These are phyloP conservation scores for Fraxinus velutina DNA, from an alignment of 305 asterid species.

Conservation along the genomic window DNA sequence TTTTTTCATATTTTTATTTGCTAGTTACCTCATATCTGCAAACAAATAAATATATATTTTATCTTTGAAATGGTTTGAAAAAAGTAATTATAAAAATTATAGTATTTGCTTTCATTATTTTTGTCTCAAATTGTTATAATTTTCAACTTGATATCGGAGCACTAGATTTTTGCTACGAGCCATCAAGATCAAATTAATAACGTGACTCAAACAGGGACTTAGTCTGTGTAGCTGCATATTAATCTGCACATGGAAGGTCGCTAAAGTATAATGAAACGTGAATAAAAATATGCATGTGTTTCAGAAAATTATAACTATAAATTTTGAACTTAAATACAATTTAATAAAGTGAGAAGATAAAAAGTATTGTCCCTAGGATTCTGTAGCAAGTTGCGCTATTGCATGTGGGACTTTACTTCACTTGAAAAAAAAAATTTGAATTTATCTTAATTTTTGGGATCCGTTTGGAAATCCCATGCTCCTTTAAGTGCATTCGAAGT, in stretches of 20 bases:
- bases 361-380: constrained; percentile 24
- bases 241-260: not conserved
- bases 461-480: constrained; percentile 37
- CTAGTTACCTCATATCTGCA: not conserved
- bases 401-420: constrained; percentile 45
- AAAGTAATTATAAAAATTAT: no score
- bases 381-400: constrained; percentile 24
- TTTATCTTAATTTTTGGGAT: constrained; percentile 38
- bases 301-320: not conserved
- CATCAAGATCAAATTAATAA: not conserved
- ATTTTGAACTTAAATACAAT: constrained; percentile 13
- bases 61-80: not conserved
- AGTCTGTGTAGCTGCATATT: not conserved
- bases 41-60: no score
- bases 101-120: not conserved
- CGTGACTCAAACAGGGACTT: no score
- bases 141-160: not conserved
- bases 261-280: not conserved
- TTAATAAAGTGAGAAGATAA: not conserved
- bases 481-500: constrained; percentile 32
- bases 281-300: not conserved
- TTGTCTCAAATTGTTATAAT: not conserved
- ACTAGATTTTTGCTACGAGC: not conserved
- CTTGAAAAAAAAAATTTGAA: constrained; percentile 14
- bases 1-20: not conserved